These are phyloP conservation scores for Calonectria pseudoturangicola DNA, from an alignment of 2,329 filamentous ascomycete genomes.

Conservation along the genomic window DNA sequence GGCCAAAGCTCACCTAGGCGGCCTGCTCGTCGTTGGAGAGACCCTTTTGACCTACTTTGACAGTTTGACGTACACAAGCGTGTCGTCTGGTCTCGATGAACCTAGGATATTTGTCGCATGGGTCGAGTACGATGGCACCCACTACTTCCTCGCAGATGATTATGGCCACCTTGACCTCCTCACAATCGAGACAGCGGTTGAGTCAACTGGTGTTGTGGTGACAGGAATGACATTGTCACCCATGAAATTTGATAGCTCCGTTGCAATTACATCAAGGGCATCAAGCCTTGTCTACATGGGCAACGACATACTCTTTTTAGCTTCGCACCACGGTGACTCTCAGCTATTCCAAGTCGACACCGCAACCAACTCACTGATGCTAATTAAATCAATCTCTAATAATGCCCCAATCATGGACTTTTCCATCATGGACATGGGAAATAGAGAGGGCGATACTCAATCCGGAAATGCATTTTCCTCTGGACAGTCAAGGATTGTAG, in stretches of 20 bases:
- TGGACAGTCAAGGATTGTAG: conserved; percentile 94
- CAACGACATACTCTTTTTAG: conserved; percentile 85
- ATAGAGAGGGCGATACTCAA: conserved; percentile 84
- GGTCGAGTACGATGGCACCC: conserved; percentile 87
- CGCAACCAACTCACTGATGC: conserved; percentile 68
- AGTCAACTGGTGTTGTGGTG: conserved; percentile 80
- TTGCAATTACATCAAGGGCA: conserved; percentile 79
- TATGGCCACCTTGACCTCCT: conserved; percentile 92
- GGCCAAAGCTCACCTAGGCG: conserved; percentile 77
- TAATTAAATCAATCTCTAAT: conserved; percentile 83
- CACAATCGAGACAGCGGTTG: conserved; percentile 81
- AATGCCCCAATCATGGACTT: conserved; percentile 96
- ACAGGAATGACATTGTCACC: conserved; percentile 81
- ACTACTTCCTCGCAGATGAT: conserved; percentile 93
- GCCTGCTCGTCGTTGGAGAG: conserved; percentile 85
- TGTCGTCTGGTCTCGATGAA: conserved; percentile 80
- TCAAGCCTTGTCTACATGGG: conserved; percentile 87
- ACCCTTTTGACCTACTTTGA: conserved; percentile 91
- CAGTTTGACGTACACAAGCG: conserved; percentile 80
- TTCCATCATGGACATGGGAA: conserved; percentile 96
- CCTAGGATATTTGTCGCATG: conserved; percentile 94
- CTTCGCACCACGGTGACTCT: conserved; percentile 94
- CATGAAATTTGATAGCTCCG: conserved; percentile 55
- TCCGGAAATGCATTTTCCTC: conserved; percentile 92
- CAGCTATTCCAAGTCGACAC: conserved; percentile 81